A percentile compares a stretch with the other conserved stretches of the same genome.
Conservation (phyloP, 2,329 filamentous ascomycete genomes). For the Talaromyces sp. region DNA sequence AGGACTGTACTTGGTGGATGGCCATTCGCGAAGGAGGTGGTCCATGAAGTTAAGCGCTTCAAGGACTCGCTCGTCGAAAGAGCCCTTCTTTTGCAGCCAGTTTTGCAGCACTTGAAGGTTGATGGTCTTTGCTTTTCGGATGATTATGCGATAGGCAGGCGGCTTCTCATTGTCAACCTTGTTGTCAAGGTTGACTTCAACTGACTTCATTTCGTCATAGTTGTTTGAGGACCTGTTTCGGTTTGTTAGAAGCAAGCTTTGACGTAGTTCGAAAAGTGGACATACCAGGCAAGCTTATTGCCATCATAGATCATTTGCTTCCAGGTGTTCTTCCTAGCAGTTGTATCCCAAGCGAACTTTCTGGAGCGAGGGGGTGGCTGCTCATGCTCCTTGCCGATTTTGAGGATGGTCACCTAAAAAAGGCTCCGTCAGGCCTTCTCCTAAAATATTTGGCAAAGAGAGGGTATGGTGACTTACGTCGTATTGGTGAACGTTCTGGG, state of each 20-base stretch:
- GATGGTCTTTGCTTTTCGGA: slow-evolving; percentile 65
- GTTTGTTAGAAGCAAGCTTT: slow-evolving; percentile 31
- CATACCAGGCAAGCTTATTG: slow-evolving; percentile 79
- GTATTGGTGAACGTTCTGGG: slow-evolving; percentile 71
- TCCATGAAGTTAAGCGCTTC: slow-evolving; percentile 89
- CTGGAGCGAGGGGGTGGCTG: slow-evolving; percentile 45
- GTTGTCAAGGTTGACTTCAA: slow-evolving; percentile 69
- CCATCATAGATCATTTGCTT: slow-evolving; percentile 74
- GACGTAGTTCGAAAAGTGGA: slow-evolving; percentile 25
- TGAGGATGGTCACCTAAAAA: slow-evolving; percentile 58
- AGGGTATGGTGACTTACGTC: slow-evolving; percentile 60
- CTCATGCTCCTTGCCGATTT: slow-evolving; percentile 6
- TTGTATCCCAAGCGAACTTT: slow-evolving; percentile 68
- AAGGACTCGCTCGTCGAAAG: slow-evolving; percentile 65
- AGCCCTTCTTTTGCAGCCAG: slow-evolving; percentile 55
- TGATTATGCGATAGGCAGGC: slow-evolving; percentile 58
- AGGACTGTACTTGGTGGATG: slow-evolving; percentile 62
- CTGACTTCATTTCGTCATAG: slow-evolving; percentile 44
- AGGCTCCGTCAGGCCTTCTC: slow-evolving; percentile 16
- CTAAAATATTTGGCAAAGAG: slow-evolving; percentile 1
- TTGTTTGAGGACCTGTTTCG: slow-evolving; percentile 35
- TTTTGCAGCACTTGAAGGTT: slow-evolving; percentile 62
- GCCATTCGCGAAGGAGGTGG: slow-evolving; percentile 78
- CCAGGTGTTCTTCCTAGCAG: slow-evolving; percentile 57
- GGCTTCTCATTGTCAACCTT: slow-evolving; percentile 27